Evolutionary conservation across 495 filamentous ascomycete species (phyloP), one percentile per base, ranked within the genome.

Genomic region (Venustampulla echinocandica): DNA sequence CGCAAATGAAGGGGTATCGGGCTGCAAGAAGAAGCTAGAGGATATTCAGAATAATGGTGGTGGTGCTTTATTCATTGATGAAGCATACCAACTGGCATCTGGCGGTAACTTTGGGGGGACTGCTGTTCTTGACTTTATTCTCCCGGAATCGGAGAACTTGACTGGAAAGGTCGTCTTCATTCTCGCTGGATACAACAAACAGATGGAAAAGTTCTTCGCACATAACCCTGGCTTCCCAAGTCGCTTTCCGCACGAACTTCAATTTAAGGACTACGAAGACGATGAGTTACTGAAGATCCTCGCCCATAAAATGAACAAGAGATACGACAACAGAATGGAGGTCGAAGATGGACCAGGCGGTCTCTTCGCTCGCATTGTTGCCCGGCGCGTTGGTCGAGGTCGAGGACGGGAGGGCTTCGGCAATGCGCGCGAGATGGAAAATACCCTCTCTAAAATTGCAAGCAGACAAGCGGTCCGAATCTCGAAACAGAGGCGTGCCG

Each of bases 181-280:
- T 18, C 66, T 89, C 3, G 85, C 84, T 0, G 86, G 86, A 0
- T 88, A 90, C 61, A 75, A 75, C 43, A 77, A 79, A 39, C 65
- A 81, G 45, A 92, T 92, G 85, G 81, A 89, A 57, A 68, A 67
- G 6, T 84, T 92, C 61, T 85, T 85, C 38, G 74, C 70, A 0
- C 82, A 89, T 50, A 89, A 89, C 45, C 80, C 79, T 1, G 84
- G 86, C 44, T 59, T 93, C 5, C 68, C 75, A 0, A 86, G 84
- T 49, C 79, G 83, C 0, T 76, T 93, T 40, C 86, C 85, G 0
- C 61, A 79, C 34, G 56, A 69, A 13, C 53, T 90, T 15, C 65
- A 71, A 21, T 90, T 90, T 53, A 56, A 71, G 0, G 86, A 93
- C 27, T 89, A 85, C 51, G 61, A 69, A 0, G 82, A 90, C 27